These are phyloP conservation scores for Puccinia novopanici DNA, from an alignment of 1,284 basidiomycete genomes.

Conservation along the genomic window DNA sequence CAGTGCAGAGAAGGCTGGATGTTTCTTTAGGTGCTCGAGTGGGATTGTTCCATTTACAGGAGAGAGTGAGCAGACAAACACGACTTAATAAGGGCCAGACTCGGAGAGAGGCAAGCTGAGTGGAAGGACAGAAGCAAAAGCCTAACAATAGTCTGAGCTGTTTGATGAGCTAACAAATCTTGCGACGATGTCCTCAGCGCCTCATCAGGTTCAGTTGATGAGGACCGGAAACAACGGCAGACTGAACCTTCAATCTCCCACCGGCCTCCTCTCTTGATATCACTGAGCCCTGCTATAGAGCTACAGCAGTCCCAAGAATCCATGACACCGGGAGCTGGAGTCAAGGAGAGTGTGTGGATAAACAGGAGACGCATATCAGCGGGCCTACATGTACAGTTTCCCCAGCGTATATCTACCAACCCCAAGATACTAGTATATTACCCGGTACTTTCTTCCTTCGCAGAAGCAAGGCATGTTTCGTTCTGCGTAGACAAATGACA, in stretches of 20 bases:
- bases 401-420: background rate
- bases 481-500: background rate
- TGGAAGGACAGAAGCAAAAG: background rate
- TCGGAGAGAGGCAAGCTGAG: background rate
- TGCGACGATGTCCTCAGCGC: slow-evolving; percentile 1
- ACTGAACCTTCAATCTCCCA: background rate
- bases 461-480: background rate
- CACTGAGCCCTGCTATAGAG: background rate
- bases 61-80: slow-evolving; percentile 14
- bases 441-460: background rate
- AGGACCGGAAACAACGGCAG: background rate
- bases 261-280: background rate
- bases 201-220: background rate
- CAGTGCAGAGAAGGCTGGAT: background rate
- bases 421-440: background rate
- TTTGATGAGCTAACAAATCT: slow-evolving; percentile 20
- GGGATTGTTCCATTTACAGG: background rate
- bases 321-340: background rate
- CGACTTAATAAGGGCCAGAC: background rate
- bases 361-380: slow-evolving; percentile 15
- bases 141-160: slow-evolving; percentile 11
- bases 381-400: background rate
- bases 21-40: background rate
- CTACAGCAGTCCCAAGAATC: background rate
- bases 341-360: slow-evolving; percentile 24